phyloP scores from a whole-genome alignment of 768 basidiomycete genomes.

The Dacryopinax spathularia region DNA sequence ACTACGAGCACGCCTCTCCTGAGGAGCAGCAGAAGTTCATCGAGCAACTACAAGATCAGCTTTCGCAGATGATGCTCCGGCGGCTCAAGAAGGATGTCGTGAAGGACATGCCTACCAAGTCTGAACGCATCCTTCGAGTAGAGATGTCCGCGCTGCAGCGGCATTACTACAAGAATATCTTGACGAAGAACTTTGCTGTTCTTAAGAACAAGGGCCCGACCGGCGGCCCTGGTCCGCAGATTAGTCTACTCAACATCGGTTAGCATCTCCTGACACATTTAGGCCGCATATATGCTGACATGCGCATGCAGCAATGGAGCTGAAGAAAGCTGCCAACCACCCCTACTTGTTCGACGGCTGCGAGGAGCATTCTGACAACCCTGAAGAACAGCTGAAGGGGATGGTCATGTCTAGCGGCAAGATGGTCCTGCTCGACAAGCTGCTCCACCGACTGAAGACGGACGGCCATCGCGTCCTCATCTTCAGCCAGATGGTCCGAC shows the following conservation, averaged over 20 bases:
- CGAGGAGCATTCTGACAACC: slow-evolving; percentile 45
- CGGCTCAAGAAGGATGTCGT: slow-evolving; percentile 92
- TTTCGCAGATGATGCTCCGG: slow-evolving; percentile 87
- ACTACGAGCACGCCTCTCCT: slow-evolving; percentile 90
- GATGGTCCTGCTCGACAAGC: slow-evolving; percentile 94
- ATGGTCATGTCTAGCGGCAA: slow-evolving; percentile 98
- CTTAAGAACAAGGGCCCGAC: slow-evolving; percentile 71
- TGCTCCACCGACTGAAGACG: slow-evolving; percentile 72
- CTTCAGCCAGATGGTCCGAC: slow-evolving; percentile 98
- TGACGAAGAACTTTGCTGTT: slow-evolving; percentile 93
- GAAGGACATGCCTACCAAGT: slow-evolving; percentile 91
- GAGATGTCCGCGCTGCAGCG: slow-evolving; percentile 96
- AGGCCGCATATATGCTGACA: background rate
- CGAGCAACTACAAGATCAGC: slow-evolving; percentile 84
- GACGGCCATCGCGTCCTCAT: slow-evolving; percentile 96
- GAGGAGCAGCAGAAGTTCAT: slow-evolving; percentile 61
- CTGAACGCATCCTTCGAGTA: slow-evolving; percentile 90
- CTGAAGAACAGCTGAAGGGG: slow-evolving; percentile 83
- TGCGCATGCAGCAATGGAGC: slow-evolving; percentile 65
- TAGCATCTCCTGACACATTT: slow-evolving; percentile 14
- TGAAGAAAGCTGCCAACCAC: slow-evolving; percentile 97
- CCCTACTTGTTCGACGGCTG: slow-evolving; percentile 97
- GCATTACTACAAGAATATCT: slow-evolving; percentile 96
- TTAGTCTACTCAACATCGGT: slow-evolving; percentile 92
- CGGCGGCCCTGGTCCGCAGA: slow-evolving; percentile 41